phyloP scores from a whole-genome alignment of 257 asterid species.

The Cruciata laevipes region DNA sequence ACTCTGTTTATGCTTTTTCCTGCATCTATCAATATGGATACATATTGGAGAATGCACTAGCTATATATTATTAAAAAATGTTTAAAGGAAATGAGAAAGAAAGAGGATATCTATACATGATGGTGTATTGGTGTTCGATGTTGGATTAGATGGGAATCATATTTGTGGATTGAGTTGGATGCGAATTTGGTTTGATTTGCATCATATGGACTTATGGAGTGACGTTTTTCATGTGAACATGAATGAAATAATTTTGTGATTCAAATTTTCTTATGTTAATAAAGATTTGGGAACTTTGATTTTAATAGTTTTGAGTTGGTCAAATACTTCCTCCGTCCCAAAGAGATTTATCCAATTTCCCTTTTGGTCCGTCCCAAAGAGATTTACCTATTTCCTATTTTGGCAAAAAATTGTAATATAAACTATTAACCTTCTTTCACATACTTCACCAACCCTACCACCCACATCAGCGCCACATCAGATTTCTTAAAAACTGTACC shows the following conservation, averaged over 20 bases:
- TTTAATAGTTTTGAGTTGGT: too few relatives aligned
- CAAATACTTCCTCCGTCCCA: too few relatives aligned
- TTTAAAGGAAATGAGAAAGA: slow-evolving; percentile 14
- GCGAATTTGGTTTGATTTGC: background rate
- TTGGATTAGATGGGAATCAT: slow-evolving; percentile 19
- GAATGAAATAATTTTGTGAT: background rate
- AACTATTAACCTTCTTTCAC: too few relatives aligned
- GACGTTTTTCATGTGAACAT: background rate
- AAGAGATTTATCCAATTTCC: too few relatives aligned
- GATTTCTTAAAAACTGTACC: too few relatives aligned
- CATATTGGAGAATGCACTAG: background rate
- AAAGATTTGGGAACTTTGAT: background rate
- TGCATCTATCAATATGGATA: background rate
- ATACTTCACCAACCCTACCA: too few relatives aligned
- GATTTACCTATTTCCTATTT: too few relatives aligned
- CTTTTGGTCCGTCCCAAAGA: too few relatives aligned
- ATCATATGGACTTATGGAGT: background rate
- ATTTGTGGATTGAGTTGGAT: slow-evolving; percentile 12
- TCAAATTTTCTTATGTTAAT: background rate
- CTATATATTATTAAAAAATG: background rate
- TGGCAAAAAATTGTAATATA: too few relatives aligned
- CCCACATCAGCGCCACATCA: too few relatives aligned
- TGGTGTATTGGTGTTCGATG: background rate
- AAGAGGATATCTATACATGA: background rate
- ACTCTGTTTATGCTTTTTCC: slow-evolving; percentile 16